phyloP scores from a whole-genome alignment of 371 early-diverging fungal genomes.

The Haplosporangium sp. region DNA sequence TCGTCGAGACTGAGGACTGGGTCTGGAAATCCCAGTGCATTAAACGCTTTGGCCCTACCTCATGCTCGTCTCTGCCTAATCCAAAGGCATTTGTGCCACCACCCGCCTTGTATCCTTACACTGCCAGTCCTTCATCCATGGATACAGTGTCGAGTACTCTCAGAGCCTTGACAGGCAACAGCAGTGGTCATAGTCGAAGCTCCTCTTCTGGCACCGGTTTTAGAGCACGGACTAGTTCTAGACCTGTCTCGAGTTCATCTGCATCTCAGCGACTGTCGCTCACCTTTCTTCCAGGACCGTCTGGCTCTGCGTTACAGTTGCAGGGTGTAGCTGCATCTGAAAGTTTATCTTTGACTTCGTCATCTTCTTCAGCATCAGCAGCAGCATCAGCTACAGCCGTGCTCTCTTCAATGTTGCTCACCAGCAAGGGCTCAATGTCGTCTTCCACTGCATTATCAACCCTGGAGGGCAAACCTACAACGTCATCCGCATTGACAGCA shows the following conservation, averaged over 20 bases:
- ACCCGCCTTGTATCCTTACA: slow-evolving; percentile 28
- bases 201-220: neutral
- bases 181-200: slow-evolving; percentile 6
- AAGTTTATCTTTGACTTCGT: slow-evolving; percentile 2
- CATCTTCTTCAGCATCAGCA: slow-evolving; percentile 6
- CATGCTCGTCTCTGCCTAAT: slow-evolving; percentile 54
- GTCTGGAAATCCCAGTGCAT: slow-evolving; percentile 71
- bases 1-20: slow-evolving; percentile 58
- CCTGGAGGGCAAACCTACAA: slow-evolving; percentile 12
- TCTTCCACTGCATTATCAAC: slow-evolving; percentile 11
- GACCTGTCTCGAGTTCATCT: slow-evolving; percentile 4
- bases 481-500: neutral
- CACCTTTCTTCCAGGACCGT: neutral
- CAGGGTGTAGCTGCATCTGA: neutral
- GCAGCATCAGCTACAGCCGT: slow-evolving; percentile 21
- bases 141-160: slow-evolving; percentile 46
- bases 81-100: slow-evolving; percentile 31
- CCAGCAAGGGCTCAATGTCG: slow-evolving; percentile 27
- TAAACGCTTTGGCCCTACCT: slow-evolving; percentile 62
- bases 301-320: neutral
- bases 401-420: slow-evolving; percentile 44
- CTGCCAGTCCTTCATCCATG: slow-evolving; percentile 39
- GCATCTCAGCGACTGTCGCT: slow-evolving; percentile 22
- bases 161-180: slow-evolving; percentile 26
- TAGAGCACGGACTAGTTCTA: neutral